phyloP scores from a whole-genome alignment of 163 green algal genomes.

The Coccomyxa subellipsoidea region DNA sequence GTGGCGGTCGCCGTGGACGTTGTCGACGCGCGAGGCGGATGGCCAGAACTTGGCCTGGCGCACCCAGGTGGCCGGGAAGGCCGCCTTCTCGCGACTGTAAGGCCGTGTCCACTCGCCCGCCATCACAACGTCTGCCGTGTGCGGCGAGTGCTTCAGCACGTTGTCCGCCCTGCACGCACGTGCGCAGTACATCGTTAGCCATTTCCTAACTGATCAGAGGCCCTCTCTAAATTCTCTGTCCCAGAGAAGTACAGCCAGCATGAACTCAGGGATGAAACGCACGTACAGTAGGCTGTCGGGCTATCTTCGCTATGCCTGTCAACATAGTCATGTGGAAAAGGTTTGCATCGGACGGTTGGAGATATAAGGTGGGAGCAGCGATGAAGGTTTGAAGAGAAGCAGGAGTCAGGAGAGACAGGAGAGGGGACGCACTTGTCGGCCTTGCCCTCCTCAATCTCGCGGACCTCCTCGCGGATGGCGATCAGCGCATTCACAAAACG shows the following conservation, averaged over 20 bases:
- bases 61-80: conserved; percentile 93
- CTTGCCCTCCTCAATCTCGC: conserved; percentile 78
- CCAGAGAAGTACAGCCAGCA: too few relatives aligned
- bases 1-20: conserved; percentile 97
- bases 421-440: conserved; percentile 38
- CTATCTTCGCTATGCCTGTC: not conserved
- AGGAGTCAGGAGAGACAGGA: too few relatives aligned
- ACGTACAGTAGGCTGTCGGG: not conserved
- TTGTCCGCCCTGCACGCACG: conserved; percentile 84
- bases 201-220: too few relatives aligned
- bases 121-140: conserved; percentile 76
- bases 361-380: too few relatives aligned
- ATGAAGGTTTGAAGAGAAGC: not conserved
- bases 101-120: conserved; percentile 83
- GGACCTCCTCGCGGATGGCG: conserved; percentile 90
- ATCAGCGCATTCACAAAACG: conserved; percentile 96
- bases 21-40: conserved; percentile 88
- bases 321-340: not conserved
- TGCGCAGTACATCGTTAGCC: too few relatives aligned
- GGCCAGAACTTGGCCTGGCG: conserved; percentile 97
- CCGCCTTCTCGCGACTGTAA: conserved; percentile 86
- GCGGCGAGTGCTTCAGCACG: conserved; percentile 90
- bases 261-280: too few relatives aligned
- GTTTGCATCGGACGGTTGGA: too few relatives aligned
- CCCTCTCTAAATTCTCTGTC: too few relatives aligned